Evolutionary conservation across 78 protist species (phyloP).

Genomic region (Dictyostelium firmibasis): DNA sequence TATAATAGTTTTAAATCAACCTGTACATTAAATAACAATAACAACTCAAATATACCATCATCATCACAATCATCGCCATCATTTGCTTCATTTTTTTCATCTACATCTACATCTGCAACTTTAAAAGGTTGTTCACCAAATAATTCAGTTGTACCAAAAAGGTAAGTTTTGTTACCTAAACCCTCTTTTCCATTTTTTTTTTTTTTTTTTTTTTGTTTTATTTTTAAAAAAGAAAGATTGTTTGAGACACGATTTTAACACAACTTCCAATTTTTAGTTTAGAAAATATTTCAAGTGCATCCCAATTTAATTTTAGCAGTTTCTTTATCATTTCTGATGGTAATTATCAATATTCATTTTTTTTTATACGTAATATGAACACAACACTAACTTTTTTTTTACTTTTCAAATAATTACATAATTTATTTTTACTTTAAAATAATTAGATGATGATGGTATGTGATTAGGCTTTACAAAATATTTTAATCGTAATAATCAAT

Average conservation of each 20-base stretch:
- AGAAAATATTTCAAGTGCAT: not conserved
- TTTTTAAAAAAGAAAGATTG: not conserved
- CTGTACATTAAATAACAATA: not conserved
- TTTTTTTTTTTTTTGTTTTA: not conserved
- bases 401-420: not conserved
- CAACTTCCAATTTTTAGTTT: not conserved
- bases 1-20: not conserved
- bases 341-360: not conserved
- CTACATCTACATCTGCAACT: not conserved
- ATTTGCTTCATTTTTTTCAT: not conserved
- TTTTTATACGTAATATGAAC: too few species aligned
- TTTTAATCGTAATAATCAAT: not conserved
- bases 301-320: not conserved
- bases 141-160: not conserved
- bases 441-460: conserved; percentile 5
- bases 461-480: not conserved
- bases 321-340: not conserved
- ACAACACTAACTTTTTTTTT: too few species aligned
- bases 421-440: not conserved
- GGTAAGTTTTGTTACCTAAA: too few species aligned
- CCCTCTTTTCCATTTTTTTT: not conserved
- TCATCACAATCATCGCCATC: not conserved
- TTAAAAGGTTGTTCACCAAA: not conserved
- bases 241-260: not conserved
- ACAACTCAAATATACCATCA: not conserved